phyloP scores from a whole-genome alignment of 2,329 filamentous ascomycete species.

The Fusarium sp. region DNA sequence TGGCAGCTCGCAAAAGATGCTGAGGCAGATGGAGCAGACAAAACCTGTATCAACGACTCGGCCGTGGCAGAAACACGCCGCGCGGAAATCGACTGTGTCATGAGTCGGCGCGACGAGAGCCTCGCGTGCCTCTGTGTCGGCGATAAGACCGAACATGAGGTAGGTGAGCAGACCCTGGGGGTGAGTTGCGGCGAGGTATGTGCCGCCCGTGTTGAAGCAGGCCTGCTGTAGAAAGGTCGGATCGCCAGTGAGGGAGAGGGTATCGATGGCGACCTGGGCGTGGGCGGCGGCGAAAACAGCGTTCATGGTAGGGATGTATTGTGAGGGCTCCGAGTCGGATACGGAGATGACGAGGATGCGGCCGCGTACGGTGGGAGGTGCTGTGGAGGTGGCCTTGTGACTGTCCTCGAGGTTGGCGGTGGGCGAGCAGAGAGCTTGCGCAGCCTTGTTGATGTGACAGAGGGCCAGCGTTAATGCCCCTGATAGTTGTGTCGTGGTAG shows the following conservation, averaged over 20 bases:
- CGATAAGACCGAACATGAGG: constrained; percentile 92
- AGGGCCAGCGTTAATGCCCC: constrained; percentile 92
- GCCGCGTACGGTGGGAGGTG: constrained; percentile 49
- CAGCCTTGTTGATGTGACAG: constrained; percentile 87
- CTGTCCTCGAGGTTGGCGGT: constrained; percentile 55
- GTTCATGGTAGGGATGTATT: constrained; percentile 99
- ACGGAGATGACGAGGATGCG: constrained; percentile 93
- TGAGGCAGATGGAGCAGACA: constrained; percentile 95
- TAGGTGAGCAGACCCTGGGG: constrained; percentile 86
- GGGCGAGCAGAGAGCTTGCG: constrained; percentile 70
- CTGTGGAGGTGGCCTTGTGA: constrained; percentile 46
- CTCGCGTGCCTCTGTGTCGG: constrained; percentile 65
- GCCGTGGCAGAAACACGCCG: constrained; percentile 98
- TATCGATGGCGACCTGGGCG: constrained; percentile 89
- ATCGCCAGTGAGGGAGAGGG: constrained; percentile 84
- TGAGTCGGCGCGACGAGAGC: constrained; percentile 82
- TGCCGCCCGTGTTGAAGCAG: constrained; percentile 69
- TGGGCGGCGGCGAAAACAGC: constrained; percentile 95
- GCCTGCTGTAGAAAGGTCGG: constrained; percentile 96
- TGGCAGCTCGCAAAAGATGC: constrained; percentile 83
- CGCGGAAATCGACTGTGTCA: constrained; percentile 92
- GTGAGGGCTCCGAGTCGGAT: constrained; percentile 83
- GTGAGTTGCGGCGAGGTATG: constrained; percentile 62
- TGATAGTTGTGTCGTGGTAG: constrained; percentile 86
- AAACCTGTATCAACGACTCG: constrained; percentile 91